Evolutionary conservation across 2,329 filamentous ascomycete species (phyloP).

Genomic region (Botrytis aclada): DNA sequence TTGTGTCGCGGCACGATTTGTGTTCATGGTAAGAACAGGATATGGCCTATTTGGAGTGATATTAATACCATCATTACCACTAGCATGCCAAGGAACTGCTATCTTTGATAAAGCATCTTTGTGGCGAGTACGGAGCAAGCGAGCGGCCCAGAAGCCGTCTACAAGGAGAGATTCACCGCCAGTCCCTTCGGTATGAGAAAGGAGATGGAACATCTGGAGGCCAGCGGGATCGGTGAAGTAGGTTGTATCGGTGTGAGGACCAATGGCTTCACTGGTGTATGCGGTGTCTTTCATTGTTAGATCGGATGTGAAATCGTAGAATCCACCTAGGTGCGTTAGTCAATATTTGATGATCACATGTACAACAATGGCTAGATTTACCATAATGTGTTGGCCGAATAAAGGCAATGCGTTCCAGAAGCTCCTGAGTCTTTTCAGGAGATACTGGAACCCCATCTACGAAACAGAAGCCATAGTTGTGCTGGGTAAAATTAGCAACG

Average conservation of each 20-base stretch:
- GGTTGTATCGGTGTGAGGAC: conserved; percentile 88
- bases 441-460: conserved; percentile 66
- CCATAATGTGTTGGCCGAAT: conserved; percentile 92
- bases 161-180: conserved; percentile 81
- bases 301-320: conserved; percentile 87
- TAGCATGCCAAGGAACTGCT: conserved; percentile 74
- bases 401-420: conserved; percentile 79
- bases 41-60: conserved; percentile 69
- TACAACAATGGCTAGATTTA: conserved; percentile 33
- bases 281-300: conserved; percentile 85
- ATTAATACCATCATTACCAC: conserved; percentile 78
- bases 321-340: conserved; percentile 49
- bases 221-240: conserved; percentile 93
- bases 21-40: conserved; percentile 58
- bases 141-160: conserved; percentile 77
- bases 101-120: conserved; percentile 57
- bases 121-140: conserved; percentile 50
- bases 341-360: conserved; percentile 2
- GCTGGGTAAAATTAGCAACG: conserved; percentile 46
- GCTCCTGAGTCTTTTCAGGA: conserved; percentile 67
- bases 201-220: conserved; percentile 86
- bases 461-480: conserved; percentile 71
- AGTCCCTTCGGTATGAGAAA: conserved; percentile 67
- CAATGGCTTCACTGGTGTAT: conserved; percentile 73
- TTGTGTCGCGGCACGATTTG: conserved; percentile 45